Base-by-base conservation (phyloP, 495 filamentous ascomycete species). In the Extremus antarcticus region DNA sequence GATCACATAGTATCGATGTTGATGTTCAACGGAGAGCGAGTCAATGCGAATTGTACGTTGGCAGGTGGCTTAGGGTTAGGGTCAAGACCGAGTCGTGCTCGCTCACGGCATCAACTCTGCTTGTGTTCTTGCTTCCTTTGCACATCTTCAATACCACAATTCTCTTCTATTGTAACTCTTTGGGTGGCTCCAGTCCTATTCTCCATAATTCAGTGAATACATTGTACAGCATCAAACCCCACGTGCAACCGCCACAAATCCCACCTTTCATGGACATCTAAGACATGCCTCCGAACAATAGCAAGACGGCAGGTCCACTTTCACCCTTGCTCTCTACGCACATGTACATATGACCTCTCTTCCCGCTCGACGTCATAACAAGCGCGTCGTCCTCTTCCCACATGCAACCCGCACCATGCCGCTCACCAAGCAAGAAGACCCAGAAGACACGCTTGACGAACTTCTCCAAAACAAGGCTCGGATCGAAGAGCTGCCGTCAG, bases 261-360 rank as follows among this genome's bases (percentile, higher is more conserved):
- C n/a, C n/a, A n/a, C n/a, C n/a, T n/a, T n/a, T n/a, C 7, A 35
- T 13, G 29, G 7, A 35, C 29, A 13, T 35, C 13, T 13, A 23
- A 25, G 50, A 25, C 57, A 60, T 60, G 53, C 57, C 57, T 23
- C 1, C 47, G 57, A 60, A 60, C 57, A 60, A 60, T 55, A 60
- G 22, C 51, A 60, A 53, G 41, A 50, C 50, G 41, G 11, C n/a
- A 32, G 29, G 41, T n/a, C 7, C 17, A 8, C 7, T 17, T 17
- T 17, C 8, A 45, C 41, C 7, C 41, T 8, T 20, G 13, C 17
- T 24, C 20, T 25, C 10, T 9, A 48, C 3, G 23, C 21, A 24
- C 10, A 48, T 9, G 25, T 3, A 24, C 21, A 24, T 4, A 48
- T 48, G 20, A 24, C 46, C 9, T 48, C 46, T 48, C 46, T 3